phyloP scores from a whole-genome alignment of 345 rosid genomes.

The Gossypium anomalum region DNA sequence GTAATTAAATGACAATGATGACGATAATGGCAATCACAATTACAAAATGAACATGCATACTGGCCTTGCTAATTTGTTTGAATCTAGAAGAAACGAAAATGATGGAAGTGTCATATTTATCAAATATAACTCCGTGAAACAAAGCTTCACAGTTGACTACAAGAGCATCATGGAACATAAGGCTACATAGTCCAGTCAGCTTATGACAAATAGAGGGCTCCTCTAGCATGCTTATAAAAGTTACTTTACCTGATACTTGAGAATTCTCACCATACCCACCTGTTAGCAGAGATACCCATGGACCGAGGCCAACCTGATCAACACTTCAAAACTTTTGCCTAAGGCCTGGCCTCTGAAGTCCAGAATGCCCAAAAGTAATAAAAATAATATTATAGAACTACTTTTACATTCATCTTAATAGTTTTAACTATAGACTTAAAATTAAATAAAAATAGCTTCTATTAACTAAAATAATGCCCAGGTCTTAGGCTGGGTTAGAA shows the following conservation, averaged over 20 bases:
- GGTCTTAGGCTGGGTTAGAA: neutral
- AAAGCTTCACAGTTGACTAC: neutral
- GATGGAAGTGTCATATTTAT: neutral
- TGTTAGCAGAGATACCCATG: neutral
- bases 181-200: neutral
- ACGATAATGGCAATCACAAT: neutral
- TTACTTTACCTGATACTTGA: too few species aligned
- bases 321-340: neutral
- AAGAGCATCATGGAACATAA: constrained; percentile 3
- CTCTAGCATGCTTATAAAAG: neutral
- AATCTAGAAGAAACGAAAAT: neutral
- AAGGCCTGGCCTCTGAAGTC: neutral
- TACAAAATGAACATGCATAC: neutral
- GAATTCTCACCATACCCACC: constrained; percentile 2
- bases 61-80: neutral
- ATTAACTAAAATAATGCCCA: too few species aligned
- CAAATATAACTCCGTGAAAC: neutral
- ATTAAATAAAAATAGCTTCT: neutral
- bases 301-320: neutral
- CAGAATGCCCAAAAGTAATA: neutral
- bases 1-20: neutral
- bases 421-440: neutral
- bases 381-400: neutral
- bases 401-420: neutral
- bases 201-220: neutral